Evolutionary conservation across 129 eudicot genomes (phyloP), one percentile per base, ranked within the genome.

Genomic region (Artemisia annua): DNA sequence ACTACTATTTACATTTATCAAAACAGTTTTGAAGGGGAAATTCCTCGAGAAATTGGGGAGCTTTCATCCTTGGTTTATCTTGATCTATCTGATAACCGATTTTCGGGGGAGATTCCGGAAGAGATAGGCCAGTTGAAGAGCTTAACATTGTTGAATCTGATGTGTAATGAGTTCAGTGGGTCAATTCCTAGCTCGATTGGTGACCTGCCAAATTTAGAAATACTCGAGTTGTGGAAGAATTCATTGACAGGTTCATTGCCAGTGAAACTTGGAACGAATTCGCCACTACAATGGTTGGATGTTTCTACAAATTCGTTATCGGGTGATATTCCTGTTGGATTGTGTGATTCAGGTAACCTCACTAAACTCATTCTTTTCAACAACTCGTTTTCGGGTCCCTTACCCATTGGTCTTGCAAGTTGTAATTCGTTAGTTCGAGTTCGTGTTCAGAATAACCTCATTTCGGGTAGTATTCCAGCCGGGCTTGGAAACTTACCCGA

Each of bases 321-420:
- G 11, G 96, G 98, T 39, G 83, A 86, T 44, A 85, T 93, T 65
- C 98, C 98, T 48, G 71, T 73, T 4, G 84, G 87, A 2, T 51
- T 93, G 62, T 87, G 98, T 79, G 80, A 76, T 54, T 85, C 84
- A 6, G 97, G 98, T 1, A 89, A 89, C 63, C 90, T 93, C 60
- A 87, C 90, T 2, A 89, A 93, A 69, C 97, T 93, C 71, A 89
- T 93, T 50, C 83, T 93, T 6, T 89, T 89, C 72, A 87, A 90
- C 73, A 93, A 93, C 59, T 82, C 86, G 4, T 87, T 93, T 50
- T 85, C 98, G 20, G 98, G 98, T 70, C 49, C 90, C 13, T 75
- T 93, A 18, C 98, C 98, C 10, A 17, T 75, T 43, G 85, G 95
- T 69, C 83, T 93, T 4, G 82, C 98, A 10, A 84, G 79, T 55